Conservation (phyloP, 176 grass and related monocot species). For the Elaeis guineensis region DNA sequence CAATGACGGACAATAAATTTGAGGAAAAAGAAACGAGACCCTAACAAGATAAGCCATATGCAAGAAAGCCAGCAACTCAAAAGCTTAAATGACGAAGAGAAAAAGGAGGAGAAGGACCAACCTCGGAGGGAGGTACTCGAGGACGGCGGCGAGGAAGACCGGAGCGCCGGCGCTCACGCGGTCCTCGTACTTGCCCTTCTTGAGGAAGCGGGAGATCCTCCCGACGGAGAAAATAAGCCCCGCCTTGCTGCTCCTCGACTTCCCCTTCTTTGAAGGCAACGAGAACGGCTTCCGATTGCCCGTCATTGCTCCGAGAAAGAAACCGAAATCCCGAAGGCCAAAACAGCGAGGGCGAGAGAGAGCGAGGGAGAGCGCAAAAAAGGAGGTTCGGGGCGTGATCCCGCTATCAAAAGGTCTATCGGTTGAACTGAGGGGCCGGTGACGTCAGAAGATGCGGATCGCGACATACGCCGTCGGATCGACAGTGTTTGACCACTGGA, state of each 20-base stretch:
- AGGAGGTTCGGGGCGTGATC: background rate
- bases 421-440: slow-evolving; percentile 13
- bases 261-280: slow-evolving; percentile 65
- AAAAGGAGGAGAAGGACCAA: slow-evolving; percentile 3
- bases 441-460: slow-evolving; percentile 32
- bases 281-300: slow-evolving; percentile 68
- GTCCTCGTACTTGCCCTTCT: slow-evolving; percentile 95
- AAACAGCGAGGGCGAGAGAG: too few relatives aligned
- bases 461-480: background rate
- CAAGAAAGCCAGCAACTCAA: too few relatives aligned
- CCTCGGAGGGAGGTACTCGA: slow-evolving; percentile 96
- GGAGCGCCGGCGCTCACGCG: slow-evolving; percentile 79
- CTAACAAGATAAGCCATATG: too few relatives aligned
- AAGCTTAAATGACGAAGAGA: background rate
- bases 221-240: slow-evolving; percentile 91
- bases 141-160: slow-evolving; percentile 87
- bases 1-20: too few relatives aligned
- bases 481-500: background rate
- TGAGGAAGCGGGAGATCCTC: slow-evolving; percentile 77
- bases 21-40: too few relatives aligned
- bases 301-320: too few relatives aligned
- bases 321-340: too few relatives aligned
- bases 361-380: background rate
- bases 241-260: slow-evolving; percentile 83
- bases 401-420: slow-evolving; percentile 9